These are phyloP conservation scores for Incumbomyces delicatus DNA, from an alignment of 2,329 filamentous ascomycete species.

Conservation along the genomic window DNA sequence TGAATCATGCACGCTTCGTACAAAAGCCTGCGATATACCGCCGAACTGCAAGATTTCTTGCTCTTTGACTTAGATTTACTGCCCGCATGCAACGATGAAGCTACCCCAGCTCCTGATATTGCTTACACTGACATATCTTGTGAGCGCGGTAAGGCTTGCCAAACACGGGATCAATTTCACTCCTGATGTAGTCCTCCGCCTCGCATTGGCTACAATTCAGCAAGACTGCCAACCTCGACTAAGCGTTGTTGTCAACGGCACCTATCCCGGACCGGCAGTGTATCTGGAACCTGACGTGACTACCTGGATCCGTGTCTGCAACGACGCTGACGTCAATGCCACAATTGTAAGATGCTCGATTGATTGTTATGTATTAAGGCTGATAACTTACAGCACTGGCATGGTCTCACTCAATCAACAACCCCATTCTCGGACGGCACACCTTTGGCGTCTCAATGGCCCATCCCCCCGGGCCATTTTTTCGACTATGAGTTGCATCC, in stretches of 20 bases:
- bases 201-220: constrained; percentile 33
- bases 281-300: constrained; percentile 37
- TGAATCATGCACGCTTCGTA: background rate
- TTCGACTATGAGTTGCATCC: constrained; percentile 59
- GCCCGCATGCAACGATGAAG: background rate
- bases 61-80: too few species aligned
- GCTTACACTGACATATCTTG: constrained; percentile 1
- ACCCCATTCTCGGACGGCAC: constrained; percentile 57
- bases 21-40: background rate
- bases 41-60: too few species aligned
- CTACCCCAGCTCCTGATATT: background rate
- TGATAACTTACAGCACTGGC: constrained; percentile 50
- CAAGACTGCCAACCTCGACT: constrained; percentile 39
- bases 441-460: constrained; percentile 54
- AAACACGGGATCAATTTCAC: constrained; percentile 33
- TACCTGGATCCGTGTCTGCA: constrained; percentile 51
- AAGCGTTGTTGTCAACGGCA: constrained; percentile 45
- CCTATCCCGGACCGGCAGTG: constrained; percentile 42
- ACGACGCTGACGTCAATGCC: constrained; percentile 43
- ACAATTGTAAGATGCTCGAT: constrained; percentile 40
- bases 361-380: background rate
- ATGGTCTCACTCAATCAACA: constrained; percentile 50
- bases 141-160: constrained; percentile 7
- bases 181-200: constrained; percentile 40
- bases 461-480: constrained; percentile 50